Base-by-base conservation (phyloP, 2,329 filamentous ascomycete genomes). In the Trichoderma breve region DNA sequence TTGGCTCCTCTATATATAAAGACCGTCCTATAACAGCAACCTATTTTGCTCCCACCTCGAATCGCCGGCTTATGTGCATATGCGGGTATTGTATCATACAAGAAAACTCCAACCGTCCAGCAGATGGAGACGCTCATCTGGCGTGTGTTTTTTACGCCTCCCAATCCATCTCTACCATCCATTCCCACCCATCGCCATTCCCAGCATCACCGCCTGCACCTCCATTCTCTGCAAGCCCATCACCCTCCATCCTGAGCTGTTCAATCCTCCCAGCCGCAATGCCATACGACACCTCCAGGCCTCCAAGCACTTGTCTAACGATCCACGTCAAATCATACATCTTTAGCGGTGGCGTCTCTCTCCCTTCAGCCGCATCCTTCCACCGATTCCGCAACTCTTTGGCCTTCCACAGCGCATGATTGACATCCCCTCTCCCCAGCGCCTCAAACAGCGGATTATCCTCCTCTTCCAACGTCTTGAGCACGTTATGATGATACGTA, bases 361-460 rank as follows among this genome's bases (percentile, higher is more conserved):
- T 75, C 1, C 78, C 80, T 70, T 87, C 84, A 47, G 90, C 88
- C 0, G 87, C 90, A 69, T 90, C 88, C 81, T 93, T 93, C 91
- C 91, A 93, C 11, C 88, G 84, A 75, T 93, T 93, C 1, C 91
- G 84, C 71, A 92, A 84, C 74, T 92, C 90, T 78, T 93, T 93
- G 1, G 91, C 91, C 69, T 88, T 83, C 66, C 85, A 84, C 4
- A 94, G 83, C 68, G 91, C 87, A n/a, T 83, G 81, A 12, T 86
- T 83, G 6, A 90, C 88, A 3, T 86, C 83, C 0, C 87, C 87
- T 1, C 66, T 77, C 0, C 91, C 91, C 2, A 93, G 80, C 0
- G 86, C 84, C 0, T 73, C 76, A 62, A 89, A 83, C 0, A 93
- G 81, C 0, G 90, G 90, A 57, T 88, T 90, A 0, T 79, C 79